Evolutionary conservation across 1,284 basidiomycete genomes (phyloP), one percentile per base, ranked within the genome.

Genomic region (Cryptococcus sp.): DNA sequence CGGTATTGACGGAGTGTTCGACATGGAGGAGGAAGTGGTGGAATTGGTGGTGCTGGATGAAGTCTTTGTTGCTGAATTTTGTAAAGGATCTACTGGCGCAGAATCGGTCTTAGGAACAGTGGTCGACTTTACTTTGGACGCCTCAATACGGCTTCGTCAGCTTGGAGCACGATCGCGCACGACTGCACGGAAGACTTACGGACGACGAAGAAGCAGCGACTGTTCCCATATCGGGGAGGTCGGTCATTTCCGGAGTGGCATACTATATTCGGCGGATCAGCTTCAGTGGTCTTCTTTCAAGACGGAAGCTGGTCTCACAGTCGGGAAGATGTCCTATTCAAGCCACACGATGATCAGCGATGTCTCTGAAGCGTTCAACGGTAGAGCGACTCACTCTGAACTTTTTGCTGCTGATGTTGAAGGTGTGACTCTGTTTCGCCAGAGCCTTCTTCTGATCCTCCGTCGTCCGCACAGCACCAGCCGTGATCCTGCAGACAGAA

Each of bases 151-250:
- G 39, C 42, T 52, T 44, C 31, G 44, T 53, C 35, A 46, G 53
- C 47, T 35, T 16, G 59, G 35, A 20, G 39, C 17, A 22, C 31
- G 40, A 45, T 2, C 3, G 10, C 7, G 27, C 31, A 2, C 31
- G 13, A 23, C 39, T 25, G 42, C 53, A 62, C 59, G 54, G 61
- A 56, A 50, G 54, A 58, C 47, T 48, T 35, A 45, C 51, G 54
- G n/a, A 27, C 41, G 64, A 60, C 39, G 50, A 31, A 10, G 68
- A 56, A 22, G 61, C 27, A 23, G 62, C 51, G 22, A 67, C 64
- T 20, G 66, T 55, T 38, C 88, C 91, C 91, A 94, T 94, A 78
- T 93, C 93, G 1, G 91, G 91, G 20, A 92, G 78, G 70, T 91
- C 87, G 53, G 83, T 86, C 72, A 85, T 83, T 27, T 80, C 77